Evolutionary conservation across 2,329 filamentous ascomycete species (phyloP), one percentile per base, ranked within the genome.

Genomic region (Clarireedia hainanense): DNA sequence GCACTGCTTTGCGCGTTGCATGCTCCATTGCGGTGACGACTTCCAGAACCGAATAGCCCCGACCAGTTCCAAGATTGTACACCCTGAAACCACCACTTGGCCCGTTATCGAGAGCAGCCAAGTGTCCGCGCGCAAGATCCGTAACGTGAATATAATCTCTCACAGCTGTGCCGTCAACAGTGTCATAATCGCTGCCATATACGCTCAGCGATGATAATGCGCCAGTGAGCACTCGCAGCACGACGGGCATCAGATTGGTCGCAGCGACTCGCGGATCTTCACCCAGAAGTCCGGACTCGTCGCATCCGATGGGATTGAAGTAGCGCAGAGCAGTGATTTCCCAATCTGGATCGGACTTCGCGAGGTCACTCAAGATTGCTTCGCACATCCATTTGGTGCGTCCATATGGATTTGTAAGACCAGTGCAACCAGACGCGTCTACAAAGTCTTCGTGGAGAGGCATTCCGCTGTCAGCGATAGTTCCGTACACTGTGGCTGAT

Each of bases 101-200:
- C 6, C 61, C 55, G n/a, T 70, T 71, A 56, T 56, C 74, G 56
- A 71, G 71, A 1, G 84, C 84, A 6, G 83, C 80, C 39, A 85
- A 76, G 68, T 87, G 84, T 4, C 80, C 83, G 43, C 78, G 74
- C 5, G 83, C 83, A 46, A 87, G 75, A 67, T 86, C 84, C 15
- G 77, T 79, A 39, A 86, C 83, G 61, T 86, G 83, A 60, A 86
- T 84, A 64, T 84, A 87, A 67, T 87, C 84, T 43, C 84, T 79
- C 42, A 86, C 76, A 1, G 82, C 81, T 0, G 83, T 86, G 15
- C 84, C 83, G 62, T 87, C 84, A 4, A 74, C 71, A 0, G 84
- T 86, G 55, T 83, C 75, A 77, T 83, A 87, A 67, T 87, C 81
- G 2, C 75, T 76, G 6, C 84, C 84, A 60, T 83, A 86, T 52